Evolutionary conservation across 345 rosid genomes (phyloP).

Genomic region (Eucalyptus erythrocorys): DNA sequence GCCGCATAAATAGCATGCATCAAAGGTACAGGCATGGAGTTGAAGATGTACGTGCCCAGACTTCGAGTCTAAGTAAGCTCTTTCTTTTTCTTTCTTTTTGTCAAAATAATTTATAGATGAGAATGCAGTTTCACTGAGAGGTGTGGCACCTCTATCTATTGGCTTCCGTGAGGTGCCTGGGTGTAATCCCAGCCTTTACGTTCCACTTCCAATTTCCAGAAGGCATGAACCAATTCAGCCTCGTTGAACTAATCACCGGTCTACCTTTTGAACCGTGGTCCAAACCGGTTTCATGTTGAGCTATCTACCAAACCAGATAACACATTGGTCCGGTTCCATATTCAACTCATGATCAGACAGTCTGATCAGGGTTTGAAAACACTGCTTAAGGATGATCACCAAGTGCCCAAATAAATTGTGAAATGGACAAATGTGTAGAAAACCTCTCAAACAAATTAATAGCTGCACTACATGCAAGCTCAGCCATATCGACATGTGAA

Average conservation of each 20-base stretch:
- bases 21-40: not conserved
- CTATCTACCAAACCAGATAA: not conserved
- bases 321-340: not conserved
- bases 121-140: not conserved
- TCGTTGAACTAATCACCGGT: not conserved
- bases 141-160: not conserved
- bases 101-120: not conserved
- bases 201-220: not conserved
- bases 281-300: not conserved
- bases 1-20: not conserved
- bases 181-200: not conserved
- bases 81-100: accelerated
- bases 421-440: not conserved
- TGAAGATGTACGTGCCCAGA: not conserved
- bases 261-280: not conserved
- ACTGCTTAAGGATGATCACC: not conserved
- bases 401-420: not conserved
- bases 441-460: not conserved
- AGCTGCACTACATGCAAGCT: not conserved
- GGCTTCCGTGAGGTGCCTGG: not conserved
- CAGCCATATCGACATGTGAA: not conserved
- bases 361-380: not conserved
- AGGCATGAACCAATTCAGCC: not conserved
- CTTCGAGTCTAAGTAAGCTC: not conserved
- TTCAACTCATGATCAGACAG: not conserved